phyloP scores from a whole-genome alignment of 768 basidiomycete genomes.

The Flagelloscypha sp. region DNA sequence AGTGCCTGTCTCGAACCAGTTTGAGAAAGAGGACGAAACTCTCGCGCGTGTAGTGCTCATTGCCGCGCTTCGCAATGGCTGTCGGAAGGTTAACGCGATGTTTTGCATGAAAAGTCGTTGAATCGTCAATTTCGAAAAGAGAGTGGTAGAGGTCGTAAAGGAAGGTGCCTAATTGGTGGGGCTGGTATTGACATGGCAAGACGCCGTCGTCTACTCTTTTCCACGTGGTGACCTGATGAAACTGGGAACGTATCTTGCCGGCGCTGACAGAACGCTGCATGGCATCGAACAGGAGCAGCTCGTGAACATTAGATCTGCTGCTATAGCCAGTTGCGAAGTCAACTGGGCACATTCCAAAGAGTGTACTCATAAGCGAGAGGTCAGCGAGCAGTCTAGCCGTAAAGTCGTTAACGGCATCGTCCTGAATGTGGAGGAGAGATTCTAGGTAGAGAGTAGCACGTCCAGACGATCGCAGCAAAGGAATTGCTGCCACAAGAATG shows the following conservation, averaged over 20 bases:
- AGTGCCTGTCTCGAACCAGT: conserved; percentile 18
- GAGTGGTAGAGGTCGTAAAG: conserved; percentile 31
- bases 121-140: conserved; percentile 29
- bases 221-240: conserved; percentile 30
- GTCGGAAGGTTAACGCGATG: conserved; percentile 1
- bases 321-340: conserved; percentile 27
- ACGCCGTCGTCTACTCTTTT: conserved; percentile 20
- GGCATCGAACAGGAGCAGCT: too few species aligned
- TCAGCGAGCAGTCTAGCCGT: conserved; percentile 23
- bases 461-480: conserved; percentile 20
- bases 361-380: conserved; percentile 22
- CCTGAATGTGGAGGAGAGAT: conserved; percentile 15
- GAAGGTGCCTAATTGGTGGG: conserved; percentile 23
- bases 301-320: conserved; percentile 27
- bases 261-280: conserved; percentile 6
- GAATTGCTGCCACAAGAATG: conserved; percentile 22
- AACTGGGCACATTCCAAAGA: conserved; percentile 27
- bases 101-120: conserved; percentile 11
- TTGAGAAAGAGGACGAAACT: conserved; percentile 29
- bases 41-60: conserved; percentile 30
- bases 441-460: conserved; percentile 29
- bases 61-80: conserved; percentile 8
- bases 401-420: conserved; percentile 25
- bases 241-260: conserved; percentile 15
- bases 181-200: conserved; percentile 13